phyloP scores from a whole-genome alignment of 768 basidiomycete genomes.

The Tricholoma saponaceum region DNA sequence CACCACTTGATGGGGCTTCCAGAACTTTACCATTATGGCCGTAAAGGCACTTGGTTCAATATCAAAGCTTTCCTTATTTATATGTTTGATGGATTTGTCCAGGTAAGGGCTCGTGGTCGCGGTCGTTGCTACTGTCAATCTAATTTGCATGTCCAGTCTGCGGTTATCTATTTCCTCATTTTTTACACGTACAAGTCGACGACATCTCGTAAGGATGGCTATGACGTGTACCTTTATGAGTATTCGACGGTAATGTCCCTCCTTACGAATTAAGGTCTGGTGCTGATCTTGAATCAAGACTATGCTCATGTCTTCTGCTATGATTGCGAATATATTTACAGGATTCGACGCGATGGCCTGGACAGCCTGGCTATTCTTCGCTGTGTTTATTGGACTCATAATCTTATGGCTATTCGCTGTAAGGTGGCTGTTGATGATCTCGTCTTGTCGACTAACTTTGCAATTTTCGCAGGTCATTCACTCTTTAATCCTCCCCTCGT shows the following conservation, averaged over 20 bases:
- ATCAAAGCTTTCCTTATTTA: conserved; percentile 50
- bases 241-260: conserved; percentile 71
- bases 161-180: conserved; percentile 83
- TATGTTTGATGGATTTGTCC: conserved; percentile 18
- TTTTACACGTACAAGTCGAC: conserved; percentile 71
- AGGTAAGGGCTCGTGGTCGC: conserved; percentile 12
- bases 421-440: conserved; percentile 18
- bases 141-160: conserved; percentile 51
- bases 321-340: conserved; percentile 76
- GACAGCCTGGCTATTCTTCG: conserved; percentile 87
- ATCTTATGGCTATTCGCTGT: conserved; percentile 80
- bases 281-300: conserved; percentile 35
- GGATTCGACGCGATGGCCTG: conserved; percentile 86
- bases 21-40: conserved; percentile 82
- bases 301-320: conserved; percentile 80
- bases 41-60: conserved; percentile 79
- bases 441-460: background rate
- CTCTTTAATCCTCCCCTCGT: conserved; percentile 68
- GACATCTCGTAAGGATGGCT: conserved; percentile 78
- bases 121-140: background rate
- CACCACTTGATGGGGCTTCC: conserved; percentile 86
- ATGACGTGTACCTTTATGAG: conserved; percentile 67
- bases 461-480: conserved; percentile 60
- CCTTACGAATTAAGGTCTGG: background rate
- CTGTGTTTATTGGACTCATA: conserved; percentile 75